A percentile compares a stretch with the other conserved stretches of the same genome.
Conservation (phyloP, 2,329 filamentous ascomycete genomes). For the Aspergillus luchuensis region DNA sequence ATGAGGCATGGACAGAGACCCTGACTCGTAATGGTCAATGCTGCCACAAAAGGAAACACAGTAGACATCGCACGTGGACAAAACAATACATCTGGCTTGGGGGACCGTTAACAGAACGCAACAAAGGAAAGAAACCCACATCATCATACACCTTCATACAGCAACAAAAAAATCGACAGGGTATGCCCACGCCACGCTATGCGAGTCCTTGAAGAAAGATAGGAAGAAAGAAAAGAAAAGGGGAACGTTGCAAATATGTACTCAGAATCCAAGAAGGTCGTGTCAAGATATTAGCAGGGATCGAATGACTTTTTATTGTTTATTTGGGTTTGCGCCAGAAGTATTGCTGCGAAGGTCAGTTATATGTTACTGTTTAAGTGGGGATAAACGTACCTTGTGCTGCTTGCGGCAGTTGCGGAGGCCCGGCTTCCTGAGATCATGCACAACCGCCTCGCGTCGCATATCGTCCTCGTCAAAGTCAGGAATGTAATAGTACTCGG, state of each 20-base stretch:
- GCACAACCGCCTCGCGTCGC: conserved; percentile 78
- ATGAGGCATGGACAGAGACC: neutral
- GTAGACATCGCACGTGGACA: conserved; percentile 14
- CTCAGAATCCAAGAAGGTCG: conserved; percentile 27
- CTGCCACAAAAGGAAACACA: conserved; percentile 2
- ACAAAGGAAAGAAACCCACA: conserved; percentile 17
- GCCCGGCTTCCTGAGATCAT: conserved; percentile 84
- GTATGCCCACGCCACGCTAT: conserved; percentile 49
- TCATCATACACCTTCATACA: conserved; percentile 28
- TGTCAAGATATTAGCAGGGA: conserved; percentile 11
- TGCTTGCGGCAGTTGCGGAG: conserved; percentile 88
- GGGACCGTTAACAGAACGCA: conserved; percentile 11
- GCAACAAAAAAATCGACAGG: conserved; percentile 32
- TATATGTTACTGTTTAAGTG: neutral
- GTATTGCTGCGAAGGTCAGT: conserved; percentile 61
- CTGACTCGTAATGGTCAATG: neutral
- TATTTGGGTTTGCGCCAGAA: conserved; percentile 68
- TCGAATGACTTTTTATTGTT: conserved; percentile 14
- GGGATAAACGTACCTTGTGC: conserved; percentile 74
- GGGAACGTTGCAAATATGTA: conserved; percentile 38
- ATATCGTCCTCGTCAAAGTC: conserved; percentile 80
- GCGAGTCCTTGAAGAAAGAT: conserved; percentile 31
- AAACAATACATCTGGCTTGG: conserved; percentile 10
- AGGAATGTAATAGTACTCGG: conserved; percentile 94
- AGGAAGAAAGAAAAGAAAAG: conserved; percentile 14